These are phyloP conservation scores for Colletotrichum tropicicola DNA, from an alignment of 2,329 filamentous ascomycete genomes.

Conservation along the genomic window DNA sequence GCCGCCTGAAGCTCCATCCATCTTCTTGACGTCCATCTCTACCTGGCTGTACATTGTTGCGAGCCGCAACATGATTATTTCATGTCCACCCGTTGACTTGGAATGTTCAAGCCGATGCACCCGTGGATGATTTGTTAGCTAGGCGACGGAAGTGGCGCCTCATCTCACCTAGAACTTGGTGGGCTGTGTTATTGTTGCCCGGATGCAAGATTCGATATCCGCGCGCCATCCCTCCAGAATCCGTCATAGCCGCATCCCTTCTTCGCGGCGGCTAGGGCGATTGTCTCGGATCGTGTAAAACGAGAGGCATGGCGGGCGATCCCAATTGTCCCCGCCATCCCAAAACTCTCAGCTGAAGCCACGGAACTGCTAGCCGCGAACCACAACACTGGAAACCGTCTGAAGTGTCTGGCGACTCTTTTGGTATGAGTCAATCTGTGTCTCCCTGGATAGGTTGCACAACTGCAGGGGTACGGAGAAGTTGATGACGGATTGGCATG, in stretches of 20 bases:
- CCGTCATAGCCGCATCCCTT: constrained; percentile 11
- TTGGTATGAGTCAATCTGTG: background rate
- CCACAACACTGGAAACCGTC: background rate
- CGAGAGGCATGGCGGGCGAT: background rate
- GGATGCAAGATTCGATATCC: background rate
- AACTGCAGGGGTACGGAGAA: background rate
- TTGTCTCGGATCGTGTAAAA: constrained; percentile 9
- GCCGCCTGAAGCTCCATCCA: background rate
- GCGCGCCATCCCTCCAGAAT: background rate
- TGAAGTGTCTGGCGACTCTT: background rate
- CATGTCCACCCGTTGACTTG: too few species aligned
- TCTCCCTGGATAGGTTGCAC: constrained; percentile 1
- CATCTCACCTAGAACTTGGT: too few species aligned
- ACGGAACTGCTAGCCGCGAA: background rate
- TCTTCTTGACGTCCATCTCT: background rate
- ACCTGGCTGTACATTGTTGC: too few species aligned
- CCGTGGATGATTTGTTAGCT: too few species aligned
- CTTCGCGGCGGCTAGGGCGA: background rate
- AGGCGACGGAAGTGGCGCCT: too few species aligned
- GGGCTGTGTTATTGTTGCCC: background rate
- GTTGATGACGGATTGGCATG: background rate
- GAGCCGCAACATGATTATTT: too few species aligned
- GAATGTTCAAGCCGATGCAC: too few species aligned
- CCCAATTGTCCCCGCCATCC: background rate
- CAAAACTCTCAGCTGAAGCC: constrained; percentile 5